phyloP scores from a whole-genome alignment of 2,329 filamentous ascomycete genomes.

The Botryotinia convoluta region DNA sequence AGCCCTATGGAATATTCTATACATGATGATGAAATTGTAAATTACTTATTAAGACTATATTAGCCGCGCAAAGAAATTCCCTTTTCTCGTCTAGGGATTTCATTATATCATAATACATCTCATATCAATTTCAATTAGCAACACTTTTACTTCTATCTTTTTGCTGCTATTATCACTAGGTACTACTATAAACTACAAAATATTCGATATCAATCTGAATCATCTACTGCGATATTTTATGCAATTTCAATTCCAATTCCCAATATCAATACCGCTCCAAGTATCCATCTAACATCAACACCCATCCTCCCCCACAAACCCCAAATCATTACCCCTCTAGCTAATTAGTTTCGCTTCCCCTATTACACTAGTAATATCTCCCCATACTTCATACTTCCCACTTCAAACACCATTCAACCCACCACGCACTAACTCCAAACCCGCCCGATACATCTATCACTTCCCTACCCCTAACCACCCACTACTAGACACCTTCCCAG shows the following conservation, averaged over 20 bases:
- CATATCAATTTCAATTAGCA: background rate
- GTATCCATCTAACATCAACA: background rate
- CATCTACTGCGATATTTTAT: background rate
- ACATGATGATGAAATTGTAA: background rate
- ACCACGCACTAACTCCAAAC: background rate
- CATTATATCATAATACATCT: background rate
- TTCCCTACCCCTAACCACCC: background rate
- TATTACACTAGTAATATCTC: background rate
- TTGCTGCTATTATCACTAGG: background rate
- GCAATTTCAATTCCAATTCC: background rate
- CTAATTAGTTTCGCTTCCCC: background rate
- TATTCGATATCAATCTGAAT: background rate
- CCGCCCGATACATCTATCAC: background rate
- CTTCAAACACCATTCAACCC: background rate
- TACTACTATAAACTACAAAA: background rate
- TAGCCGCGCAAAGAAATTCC: background rate
- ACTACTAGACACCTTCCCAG: background rate
- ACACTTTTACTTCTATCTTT: background rate
- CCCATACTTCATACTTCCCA: background rate
- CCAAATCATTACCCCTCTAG: background rate
- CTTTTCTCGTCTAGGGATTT: background rate
- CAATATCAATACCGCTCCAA: background rate
- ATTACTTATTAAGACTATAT: background rate
- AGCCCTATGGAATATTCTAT: background rate
- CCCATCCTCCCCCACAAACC: background rate